Base-by-base conservation (phyloP, 2,329 filamentous ascomycete genomes). In the Ceratocystis lukuohia region DNA sequence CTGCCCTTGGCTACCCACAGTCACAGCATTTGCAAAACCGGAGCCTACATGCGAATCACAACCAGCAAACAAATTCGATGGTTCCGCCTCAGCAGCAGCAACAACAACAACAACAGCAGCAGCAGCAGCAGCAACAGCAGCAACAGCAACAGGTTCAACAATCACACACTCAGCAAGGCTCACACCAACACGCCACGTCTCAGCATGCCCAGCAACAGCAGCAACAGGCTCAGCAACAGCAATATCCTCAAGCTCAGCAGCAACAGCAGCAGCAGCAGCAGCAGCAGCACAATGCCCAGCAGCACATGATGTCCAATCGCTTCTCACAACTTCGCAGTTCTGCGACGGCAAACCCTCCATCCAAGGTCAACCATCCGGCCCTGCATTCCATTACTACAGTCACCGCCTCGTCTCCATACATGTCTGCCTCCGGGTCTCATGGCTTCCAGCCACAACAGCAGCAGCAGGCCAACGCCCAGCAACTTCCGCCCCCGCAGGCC, bases 241-340 rank as follows among this genome's bases (percentile, higher is more conserved):
- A 70, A 25, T n/a, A 50, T 12, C 68, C 59, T 30, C 70, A 69
- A 17, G 50, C 45, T 10, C 69, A 71, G 56, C 67, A 62, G 30
- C 63, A n/a, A n/a, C n/a, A n/a, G n/a, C n/a, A 67, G 28, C 66
- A 63, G n/a, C 69, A 70, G 56, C 69, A 70, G 56, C 69, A 67
- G 61, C 69, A 70, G 25, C 64, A 69, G 22, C 22, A 22, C 22
- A 22, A 22, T 22, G 22, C 22, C 22, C 22, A 22, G 22, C 22
- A 22, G 22, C 22, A 22, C 56, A 45, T 67, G 57, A 65, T 67
- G 62, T 41, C 44, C 8, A 46, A 8, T 17, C 62, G 66, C 8
- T 56, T 67, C 25, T 37, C 33, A 4, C 66, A 65, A 15, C 8
- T 56, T 12, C 57, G 45, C 3, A 33, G 30, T 17, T 41, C 28